Percentiles rank a stretch among this genome's conserved stretches.
Conservation (phyloP, 345 rosid species). For the Tarenaya hassleriana region DNA sequence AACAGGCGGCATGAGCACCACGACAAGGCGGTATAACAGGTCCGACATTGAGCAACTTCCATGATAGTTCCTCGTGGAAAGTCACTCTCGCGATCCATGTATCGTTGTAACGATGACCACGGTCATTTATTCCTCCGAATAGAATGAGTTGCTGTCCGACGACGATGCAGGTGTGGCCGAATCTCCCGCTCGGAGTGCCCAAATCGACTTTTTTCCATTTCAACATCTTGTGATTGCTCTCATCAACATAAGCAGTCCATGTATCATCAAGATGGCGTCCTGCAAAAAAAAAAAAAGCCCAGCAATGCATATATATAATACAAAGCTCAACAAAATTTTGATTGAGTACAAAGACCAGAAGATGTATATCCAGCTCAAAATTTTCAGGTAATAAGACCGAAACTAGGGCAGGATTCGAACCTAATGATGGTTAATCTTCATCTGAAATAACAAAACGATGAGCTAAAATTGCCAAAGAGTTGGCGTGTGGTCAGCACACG, state of each 20-base stretch:
- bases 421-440: too few species aligned
- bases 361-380: not conserved
- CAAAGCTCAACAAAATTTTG: slow-evolving; percentile 15
- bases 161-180: slow-evolving; percentile 76
- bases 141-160: slow-evolving; percentile 52
- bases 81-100: slow-evolving; percentile 75
- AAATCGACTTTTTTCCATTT: slow-evolving; percentile 64
- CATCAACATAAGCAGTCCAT: slow-evolving; percentile 65
- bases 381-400: not conserved
- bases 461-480: not conserved
- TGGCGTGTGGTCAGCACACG: slow-evolving; percentile 27
- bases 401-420: too few species aligned
- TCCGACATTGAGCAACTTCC: slow-evolving; percentile 62
- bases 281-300: slow-evolving; percentile 13
- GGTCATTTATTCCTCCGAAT: slow-evolving; percentile 90
- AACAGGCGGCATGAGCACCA: slow-evolving; percentile 92
- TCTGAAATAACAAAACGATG: not conserved
- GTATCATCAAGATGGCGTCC: slow-evolving; percentile 98
- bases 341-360: too few species aligned
- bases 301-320: slow-evolving; percentile 1
- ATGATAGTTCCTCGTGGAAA: slow-evolving; percentile 40
- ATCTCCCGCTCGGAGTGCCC: slow-evolving; percentile 84
- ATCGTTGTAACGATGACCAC: slow-evolving; percentile 72
- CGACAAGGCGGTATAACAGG: slow-evolving; percentile 60
- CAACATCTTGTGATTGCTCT: slow-evolving; percentile 36